Conservation (phyloP, 2,329 filamentous ascomycete genomes). For the Claviceps humidiphila region DNA sequence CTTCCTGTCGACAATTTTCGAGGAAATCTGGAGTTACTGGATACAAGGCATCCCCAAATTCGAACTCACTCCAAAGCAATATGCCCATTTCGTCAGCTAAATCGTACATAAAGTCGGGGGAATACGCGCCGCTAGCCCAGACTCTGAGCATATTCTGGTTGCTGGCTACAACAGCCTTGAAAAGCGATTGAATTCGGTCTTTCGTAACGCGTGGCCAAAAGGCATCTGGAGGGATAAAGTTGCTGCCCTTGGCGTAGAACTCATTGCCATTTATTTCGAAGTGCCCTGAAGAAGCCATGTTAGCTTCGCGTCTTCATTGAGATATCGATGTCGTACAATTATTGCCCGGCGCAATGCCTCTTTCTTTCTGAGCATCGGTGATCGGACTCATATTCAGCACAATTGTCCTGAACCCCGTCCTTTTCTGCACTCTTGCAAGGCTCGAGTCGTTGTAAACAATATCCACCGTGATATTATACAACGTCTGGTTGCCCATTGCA, state of each 20-base stretch:
- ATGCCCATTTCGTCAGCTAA: constrained; percentile 48
- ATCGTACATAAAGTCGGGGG: constrained; percentile 49
- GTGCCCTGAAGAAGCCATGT: constrained; percentile 27
- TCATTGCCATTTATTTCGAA: constrained; percentile 52
- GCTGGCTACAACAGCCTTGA: constrained; percentile 33
- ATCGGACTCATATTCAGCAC: constrained; percentile 43
- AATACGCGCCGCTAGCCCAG: constrained; percentile 47
- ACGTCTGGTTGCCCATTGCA: constrained; percentile 40
- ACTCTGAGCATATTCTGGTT: constrained; percentile 54
- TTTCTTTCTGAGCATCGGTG: constrained; percentile 35
- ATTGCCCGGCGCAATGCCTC: constrained; percentile 29
- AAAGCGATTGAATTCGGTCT: constrained; percentile 33
- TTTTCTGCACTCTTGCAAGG: constrained; percentile 28
- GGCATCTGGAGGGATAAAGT: constrained; percentile 10
- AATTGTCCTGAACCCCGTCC: constrained; percentile 49
- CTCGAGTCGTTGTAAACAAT: constrained; percentile 25
- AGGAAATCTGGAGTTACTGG: constrained; percentile 40
- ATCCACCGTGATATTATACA: constrained; percentile 42
- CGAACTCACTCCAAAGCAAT: constrained; percentile 49
- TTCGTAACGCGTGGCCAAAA: constrained; percentile 33
- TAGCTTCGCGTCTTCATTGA: background rate
- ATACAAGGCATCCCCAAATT: constrained; percentile 48
- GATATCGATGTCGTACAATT: constrained; percentile 19
- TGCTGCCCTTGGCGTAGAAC: constrained; percentile 36
- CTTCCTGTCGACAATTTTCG: constrained; percentile 41